Evolutionary conservation across 1,284 basidiomycete species (phyloP).

Genomic region (Grifola frondosa): DNA sequence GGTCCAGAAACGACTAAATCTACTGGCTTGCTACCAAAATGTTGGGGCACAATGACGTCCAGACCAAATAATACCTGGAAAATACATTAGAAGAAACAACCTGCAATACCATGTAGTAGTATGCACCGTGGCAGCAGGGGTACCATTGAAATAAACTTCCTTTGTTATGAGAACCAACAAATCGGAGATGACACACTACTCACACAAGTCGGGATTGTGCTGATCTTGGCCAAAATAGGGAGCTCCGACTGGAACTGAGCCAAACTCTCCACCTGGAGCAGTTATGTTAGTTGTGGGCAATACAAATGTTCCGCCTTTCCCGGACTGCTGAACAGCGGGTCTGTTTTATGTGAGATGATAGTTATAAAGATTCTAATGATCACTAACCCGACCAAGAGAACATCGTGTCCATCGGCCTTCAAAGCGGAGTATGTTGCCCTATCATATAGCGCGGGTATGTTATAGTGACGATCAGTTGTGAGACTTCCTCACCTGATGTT

Average conservation of each 20-base stretch:
- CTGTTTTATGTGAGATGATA: conserved; percentile 11
- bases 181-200: conserved; percentile 7
- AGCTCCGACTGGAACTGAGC: conserved; percentile 26
- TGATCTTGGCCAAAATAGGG: conserved; percentile 28
- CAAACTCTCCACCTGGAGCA: conserved; percentile 30
- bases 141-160: conserved; percentile 32
- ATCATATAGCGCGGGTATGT: not conserved
- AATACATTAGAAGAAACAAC: not conserved
- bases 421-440: conserved; percentile 28
- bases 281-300: conserved; percentile 30
- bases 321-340: conserved; percentile 31
- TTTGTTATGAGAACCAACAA: no score
- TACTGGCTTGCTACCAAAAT: conserved; percentile 23
- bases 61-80: conserved; percentile 26
- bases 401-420: conserved; percentile 27
- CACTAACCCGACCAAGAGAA: conserved; percentile 28
- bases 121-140: conserved; percentile 27
- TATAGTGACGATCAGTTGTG: not conserved
- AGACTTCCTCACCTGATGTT: conserved; percentile 29
- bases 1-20: conserved; percentile 31
- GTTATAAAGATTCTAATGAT: not conserved
- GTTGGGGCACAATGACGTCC: conserved; percentile 27
- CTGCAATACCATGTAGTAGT: not conserved
- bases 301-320: conserved; percentile 30
- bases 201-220: conserved; percentile 26